Base-by-base conservation (phyloP, 2,329 filamentous ascomycete species). In the Diplodia intermedia region DNA sequence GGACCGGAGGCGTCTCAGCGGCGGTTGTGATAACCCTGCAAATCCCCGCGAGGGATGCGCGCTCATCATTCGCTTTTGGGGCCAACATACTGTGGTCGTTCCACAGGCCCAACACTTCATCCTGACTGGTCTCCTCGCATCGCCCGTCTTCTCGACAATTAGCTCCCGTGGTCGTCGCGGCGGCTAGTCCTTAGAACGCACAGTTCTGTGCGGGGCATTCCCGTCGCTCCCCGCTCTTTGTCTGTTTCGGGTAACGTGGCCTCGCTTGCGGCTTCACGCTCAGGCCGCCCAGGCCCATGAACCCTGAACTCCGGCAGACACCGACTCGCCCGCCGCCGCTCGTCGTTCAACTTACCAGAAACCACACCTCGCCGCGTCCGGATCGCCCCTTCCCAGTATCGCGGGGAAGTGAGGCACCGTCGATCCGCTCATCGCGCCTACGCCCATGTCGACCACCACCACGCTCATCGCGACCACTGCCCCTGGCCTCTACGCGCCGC, bases 321-420 rank as follows among this genome's bases (percentile, higher is more conserved):
- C 40, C 65, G 65, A 66, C 63, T 66, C 61, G 50, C 15, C 43
- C 40, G 50, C 62, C 33, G 36, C 50, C 23, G 38, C 47, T 49
- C 65, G 31, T 57, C 62, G 38, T 20, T 49, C 53, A 56, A 54
- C 47, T 67, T 60, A 26, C 52, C 31, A 52, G 29, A 12, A 63
- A 63, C 60, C 29, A 63, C 60, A 63, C 47, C 60, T 52, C 60
- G 60, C 47, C 31, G 60, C 47, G 47, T 63, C 60, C 47, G 60
- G 60, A 52, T 53, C 60, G 60, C 47, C 60, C 60, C 47, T 63
- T 29, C 29, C 60, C 47, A 63, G 60, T 47, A 5, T 26, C 20
- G 60, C 60, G 60, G 60, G 60, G 60, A 63, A 63, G 60, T 63
- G 43, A 66, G 53, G 23, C 65, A 31, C n/a, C 31, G 65, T 55